These are phyloP conservation scores for Fusarium scirpi DNA, from an alignment of 2,329 filamentous ascomycete genomes.

Conservation along the genomic window DNA sequence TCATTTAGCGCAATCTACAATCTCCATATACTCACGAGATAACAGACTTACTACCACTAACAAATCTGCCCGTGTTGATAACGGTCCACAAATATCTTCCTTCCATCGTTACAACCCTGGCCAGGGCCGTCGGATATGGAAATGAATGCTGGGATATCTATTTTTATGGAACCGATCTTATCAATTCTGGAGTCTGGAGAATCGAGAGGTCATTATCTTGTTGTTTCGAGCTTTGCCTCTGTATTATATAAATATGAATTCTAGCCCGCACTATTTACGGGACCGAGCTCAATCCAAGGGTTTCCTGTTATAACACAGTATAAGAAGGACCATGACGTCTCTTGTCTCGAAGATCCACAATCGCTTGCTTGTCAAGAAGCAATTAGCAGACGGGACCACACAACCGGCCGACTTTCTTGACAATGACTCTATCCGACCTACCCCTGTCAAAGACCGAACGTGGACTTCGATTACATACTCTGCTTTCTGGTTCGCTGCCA, in stretches of 20 bases:
- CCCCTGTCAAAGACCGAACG: slow-evolving; percentile 8
- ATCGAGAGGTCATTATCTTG: rapidly evolving
- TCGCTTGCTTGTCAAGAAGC: not conserved
- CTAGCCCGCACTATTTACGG: not conserved
- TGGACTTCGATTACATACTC: slow-evolving; percentile 25
- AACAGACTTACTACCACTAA: not conserved
- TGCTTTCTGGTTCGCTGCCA: slow-evolving; percentile 9
- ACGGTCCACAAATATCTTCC: not conserved
- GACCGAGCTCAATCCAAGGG: too few species aligned
- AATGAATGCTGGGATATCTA: not conserved
- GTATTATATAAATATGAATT: not conserved
- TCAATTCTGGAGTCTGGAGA: not conserved
- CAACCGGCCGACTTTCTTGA: slow-evolving; percentile 12
- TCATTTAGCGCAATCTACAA: not conserved
- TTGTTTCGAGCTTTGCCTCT: not conserved
- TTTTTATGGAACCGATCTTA: not conserved
- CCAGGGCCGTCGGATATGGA: not conserved
- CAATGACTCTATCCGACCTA: slow-evolving; percentile 22
- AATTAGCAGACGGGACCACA: not conserved
- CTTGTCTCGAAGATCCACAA: not conserved
- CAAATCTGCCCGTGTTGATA: not conserved
- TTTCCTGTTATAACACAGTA: not conserved
- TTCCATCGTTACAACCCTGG: not conserved
- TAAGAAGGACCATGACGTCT: not conserved
- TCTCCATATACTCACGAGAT: not conserved